Evolutionary conservation across 345 rosid species (phyloP).

Genomic region (Brassica carinata): DNA sequence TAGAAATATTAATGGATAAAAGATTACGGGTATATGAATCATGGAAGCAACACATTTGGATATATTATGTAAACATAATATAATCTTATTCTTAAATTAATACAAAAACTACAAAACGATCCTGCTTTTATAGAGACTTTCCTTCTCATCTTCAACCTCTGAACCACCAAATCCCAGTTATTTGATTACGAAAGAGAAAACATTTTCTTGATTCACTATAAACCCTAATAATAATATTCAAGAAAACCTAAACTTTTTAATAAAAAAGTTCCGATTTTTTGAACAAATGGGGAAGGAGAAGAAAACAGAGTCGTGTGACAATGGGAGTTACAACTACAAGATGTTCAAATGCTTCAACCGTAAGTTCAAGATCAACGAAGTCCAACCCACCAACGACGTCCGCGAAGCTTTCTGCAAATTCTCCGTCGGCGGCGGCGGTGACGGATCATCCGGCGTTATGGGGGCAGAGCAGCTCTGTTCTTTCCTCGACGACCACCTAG

Average conservation of each 20-base stretch:
- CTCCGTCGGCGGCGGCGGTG: constrained; percentile 40
- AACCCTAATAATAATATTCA: background rate
- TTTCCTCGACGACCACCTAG: constrained; percentile 64
- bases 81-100: background rate
- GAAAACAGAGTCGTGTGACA: constrained; percentile 36
- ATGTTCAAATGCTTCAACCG: constrained; percentile 80
- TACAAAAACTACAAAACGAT: constrained; percentile 28
- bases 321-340: constrained; percentile 57
- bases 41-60: background rate
- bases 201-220: constrained; percentile 11
- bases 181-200: constrained; percentile 14
- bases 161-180: constrained; percentile 33
- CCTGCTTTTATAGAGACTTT: constrained; percentile 40
- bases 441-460: constrained; percentile 43
- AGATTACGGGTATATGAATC: background rate
- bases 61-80: background rate
- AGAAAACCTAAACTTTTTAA: background rate
- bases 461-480: constrained; percentile 52
- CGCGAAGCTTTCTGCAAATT: constrained; percentile 48
- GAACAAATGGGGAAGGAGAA: constrained; percentile 44
- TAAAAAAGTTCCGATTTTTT: background rate
- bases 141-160: constrained; percentile 11
- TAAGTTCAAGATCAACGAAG: constrained; percentile 71
- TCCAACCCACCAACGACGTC: constrained; percentile 80
- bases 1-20: background rate